phyloP scores from a whole-genome alignment of 1,139 yeast species.

The Suhomyces bribrorum region DNA sequence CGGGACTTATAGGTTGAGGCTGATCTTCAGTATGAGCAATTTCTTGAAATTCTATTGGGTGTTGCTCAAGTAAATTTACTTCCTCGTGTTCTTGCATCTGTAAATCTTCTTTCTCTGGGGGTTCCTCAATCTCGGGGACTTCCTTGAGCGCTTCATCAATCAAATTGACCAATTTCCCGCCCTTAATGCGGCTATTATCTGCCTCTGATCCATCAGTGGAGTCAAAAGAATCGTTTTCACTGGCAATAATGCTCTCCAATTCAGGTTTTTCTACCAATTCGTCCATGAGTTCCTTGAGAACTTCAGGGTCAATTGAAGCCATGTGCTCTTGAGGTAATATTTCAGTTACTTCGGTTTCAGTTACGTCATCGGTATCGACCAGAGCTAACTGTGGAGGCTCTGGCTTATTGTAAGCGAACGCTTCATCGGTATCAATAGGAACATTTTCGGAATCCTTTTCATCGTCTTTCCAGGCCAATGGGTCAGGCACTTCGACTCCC shows the following conservation, averaged over 20 bases:
- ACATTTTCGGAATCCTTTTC: neutral
- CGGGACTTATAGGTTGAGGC: too few species aligned
- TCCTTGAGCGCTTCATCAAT: slow-evolving; percentile 4
- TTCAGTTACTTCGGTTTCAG: too few species aligned
- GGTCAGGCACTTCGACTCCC: neutral
- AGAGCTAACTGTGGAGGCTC: too few species aligned
- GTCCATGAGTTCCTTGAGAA: neutral
- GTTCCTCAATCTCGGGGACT: slow-evolving; percentile 13
- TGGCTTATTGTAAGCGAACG: too few species aligned
- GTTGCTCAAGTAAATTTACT: too few species aligned
- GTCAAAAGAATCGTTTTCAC: slow-evolving; percentile 9
- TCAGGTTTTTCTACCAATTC: neutral
- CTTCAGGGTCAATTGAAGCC: neutral
- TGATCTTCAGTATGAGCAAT: too few species aligned
- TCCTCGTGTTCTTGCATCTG: too few species aligned
- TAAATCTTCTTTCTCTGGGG: too few species aligned
- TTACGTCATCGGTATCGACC: neutral
- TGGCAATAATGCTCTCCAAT: slow-evolving; percentile 1
- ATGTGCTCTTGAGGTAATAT: neutral
- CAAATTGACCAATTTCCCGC: slow-evolving; percentile 1
- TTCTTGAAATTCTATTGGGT: too few species aligned
- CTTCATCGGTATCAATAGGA: neutral
- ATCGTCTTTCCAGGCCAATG: neutral
- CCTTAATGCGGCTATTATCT: neutral
- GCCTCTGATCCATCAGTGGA: slow-evolving; percentile 1